A percentile compares a stretch with the other conserved stretches of the same genome.
These are phyloP conservation scores for Fraxinus excelsior DNA, from an alignment of 257 asterid species.

Conservation along the genomic window DNA sequence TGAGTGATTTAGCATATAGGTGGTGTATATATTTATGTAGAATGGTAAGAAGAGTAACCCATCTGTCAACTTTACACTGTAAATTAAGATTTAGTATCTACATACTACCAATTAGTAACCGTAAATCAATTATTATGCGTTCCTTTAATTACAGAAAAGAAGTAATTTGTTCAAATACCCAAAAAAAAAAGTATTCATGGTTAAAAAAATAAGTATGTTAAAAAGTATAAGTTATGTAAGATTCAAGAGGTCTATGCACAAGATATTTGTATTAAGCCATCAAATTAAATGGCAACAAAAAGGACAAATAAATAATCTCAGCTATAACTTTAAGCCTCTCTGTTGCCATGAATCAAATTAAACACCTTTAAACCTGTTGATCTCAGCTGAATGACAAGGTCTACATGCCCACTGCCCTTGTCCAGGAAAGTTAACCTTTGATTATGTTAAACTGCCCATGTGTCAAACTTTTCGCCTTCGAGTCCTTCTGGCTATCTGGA, in stretches of 20 bases:
- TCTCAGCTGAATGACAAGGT: background rate
- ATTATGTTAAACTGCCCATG: background rate
- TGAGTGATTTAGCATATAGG: too few species aligned
- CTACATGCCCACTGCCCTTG: background rate
- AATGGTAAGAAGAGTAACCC: background rate
- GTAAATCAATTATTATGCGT: background rate
- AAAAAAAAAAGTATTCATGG: background rate
- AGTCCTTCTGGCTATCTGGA: conserved; percentile 49
- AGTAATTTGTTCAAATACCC: background rate
- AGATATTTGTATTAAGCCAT: background rate
- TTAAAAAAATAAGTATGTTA: background rate
- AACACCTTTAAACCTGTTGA: background rate
- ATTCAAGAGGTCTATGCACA: background rate
- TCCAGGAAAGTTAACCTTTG: conserved; percentile 5
- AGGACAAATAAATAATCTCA: background rate
- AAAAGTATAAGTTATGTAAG: background rate
- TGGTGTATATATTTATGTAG: background rate
- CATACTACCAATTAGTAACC: too few species aligned
- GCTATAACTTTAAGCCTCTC: background rate
- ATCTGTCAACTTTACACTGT: background rate
- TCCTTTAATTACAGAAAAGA: background rate
- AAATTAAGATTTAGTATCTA: too few species aligned
- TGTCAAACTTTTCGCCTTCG: conserved; percentile 43
- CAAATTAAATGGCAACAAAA: background rate
- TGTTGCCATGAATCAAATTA: background rate